Evolutionary conservation across 345 rosid species (phyloP).

Genomic region (Aquilaria yunnanensis): DNA sequence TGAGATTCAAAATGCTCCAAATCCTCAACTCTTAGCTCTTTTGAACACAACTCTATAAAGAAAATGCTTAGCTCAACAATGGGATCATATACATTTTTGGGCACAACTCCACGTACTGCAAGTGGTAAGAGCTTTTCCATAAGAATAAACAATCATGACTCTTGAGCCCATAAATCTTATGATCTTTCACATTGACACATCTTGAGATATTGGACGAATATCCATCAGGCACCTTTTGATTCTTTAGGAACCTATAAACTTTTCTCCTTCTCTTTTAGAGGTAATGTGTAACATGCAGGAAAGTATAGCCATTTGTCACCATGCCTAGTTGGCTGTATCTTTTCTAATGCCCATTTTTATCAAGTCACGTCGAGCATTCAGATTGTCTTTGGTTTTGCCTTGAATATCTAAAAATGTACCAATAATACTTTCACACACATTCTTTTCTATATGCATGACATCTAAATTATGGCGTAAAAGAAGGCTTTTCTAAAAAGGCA

Average conservation of each 20-base stretch:
- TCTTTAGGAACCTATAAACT: not conserved
- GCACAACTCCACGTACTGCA: constrained; percentile 1
- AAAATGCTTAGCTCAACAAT: not conserved
- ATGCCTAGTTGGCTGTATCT: not conserved
- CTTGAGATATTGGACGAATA: constrained; percentile 6
- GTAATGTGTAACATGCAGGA: not conserved
- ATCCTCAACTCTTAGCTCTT: not conserved
- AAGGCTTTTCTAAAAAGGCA: not conserved
- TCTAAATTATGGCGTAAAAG: not conserved
- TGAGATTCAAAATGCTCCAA: not conserved
- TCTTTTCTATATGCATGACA: not conserved
- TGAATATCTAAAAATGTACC: not conserved
- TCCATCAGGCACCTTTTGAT: constrained; percentile 6
- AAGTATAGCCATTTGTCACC: not conserved
- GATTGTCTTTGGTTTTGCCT: not conserved
- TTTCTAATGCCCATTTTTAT: not conserved
- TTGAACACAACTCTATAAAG: constrained; percentile 4
- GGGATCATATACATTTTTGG: not conserved
- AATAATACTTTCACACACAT: not conserved
- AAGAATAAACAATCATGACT: constrained; percentile 10
- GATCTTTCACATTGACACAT: constrained; percentile 2
- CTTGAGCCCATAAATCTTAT: constrained; percentile 2
- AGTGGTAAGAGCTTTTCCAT: constrained; percentile 4
- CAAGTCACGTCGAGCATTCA: not conserved
- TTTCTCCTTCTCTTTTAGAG: not conserved